Evolutionary conservation across 2,329 filamentous ascomycete species (phyloP).

Genomic region (Aureobasidium uvarum): DNA sequence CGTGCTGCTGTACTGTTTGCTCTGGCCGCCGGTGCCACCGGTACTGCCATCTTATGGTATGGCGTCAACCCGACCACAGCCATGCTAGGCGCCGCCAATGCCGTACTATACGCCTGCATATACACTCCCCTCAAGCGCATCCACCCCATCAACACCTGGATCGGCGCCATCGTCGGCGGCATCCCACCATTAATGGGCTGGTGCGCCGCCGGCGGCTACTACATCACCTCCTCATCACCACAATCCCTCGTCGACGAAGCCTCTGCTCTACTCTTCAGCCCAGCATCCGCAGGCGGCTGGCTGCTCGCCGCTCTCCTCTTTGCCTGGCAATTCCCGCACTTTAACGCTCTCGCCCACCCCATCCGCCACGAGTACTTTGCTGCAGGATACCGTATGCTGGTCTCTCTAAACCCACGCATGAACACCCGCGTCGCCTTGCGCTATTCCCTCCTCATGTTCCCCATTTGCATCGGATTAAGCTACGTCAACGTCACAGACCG

Average conservation of each 20-base stretch:
- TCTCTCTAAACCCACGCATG: slow-evolving; percentile 79
- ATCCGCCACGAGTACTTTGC: slow-evolving; percentile 85
- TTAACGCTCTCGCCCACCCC: slow-evolving; percentile 87
- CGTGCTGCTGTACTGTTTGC: slow-evolving; percentile 76
- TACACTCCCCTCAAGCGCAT: slow-evolving; percentile 93
- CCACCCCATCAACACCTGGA: slow-evolving; percentile 87
- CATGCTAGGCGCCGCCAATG: slow-evolving; percentile 79
- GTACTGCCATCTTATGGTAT: slow-evolving; percentile 72
- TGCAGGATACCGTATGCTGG: slow-evolving; percentile 69
- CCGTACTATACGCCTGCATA: slow-evolving; percentile 81
- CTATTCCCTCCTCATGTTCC: slow-evolving; percentile 82
- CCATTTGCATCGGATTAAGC: slow-evolving; percentile 78
- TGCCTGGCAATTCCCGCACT: slow-evolving; percentile 97
- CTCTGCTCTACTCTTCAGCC: slow-evolving; percentile 39
- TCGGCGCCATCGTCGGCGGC: slow-evolving; percentile 85
- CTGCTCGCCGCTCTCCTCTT: slow-evolving; percentile 80
- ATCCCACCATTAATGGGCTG: slow-evolving; percentile 98
- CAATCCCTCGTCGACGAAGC: slow-evolving; percentile 33
- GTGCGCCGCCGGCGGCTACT: slow-evolving; percentile 89
- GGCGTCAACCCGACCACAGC: slow-evolving; percentile 95
- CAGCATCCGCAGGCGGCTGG: slow-evolving; percentile 69
- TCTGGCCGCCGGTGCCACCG: slow-evolving; percentile 64
- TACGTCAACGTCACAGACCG: slow-evolving; percentile 79
- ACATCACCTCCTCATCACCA: slow-evolving; percentile 35
- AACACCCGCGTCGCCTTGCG: slow-evolving; percentile 85